phyloP scores from a whole-genome alignment of 768 basidiomycete genomes.

The Pleurotus djamor region DNA sequence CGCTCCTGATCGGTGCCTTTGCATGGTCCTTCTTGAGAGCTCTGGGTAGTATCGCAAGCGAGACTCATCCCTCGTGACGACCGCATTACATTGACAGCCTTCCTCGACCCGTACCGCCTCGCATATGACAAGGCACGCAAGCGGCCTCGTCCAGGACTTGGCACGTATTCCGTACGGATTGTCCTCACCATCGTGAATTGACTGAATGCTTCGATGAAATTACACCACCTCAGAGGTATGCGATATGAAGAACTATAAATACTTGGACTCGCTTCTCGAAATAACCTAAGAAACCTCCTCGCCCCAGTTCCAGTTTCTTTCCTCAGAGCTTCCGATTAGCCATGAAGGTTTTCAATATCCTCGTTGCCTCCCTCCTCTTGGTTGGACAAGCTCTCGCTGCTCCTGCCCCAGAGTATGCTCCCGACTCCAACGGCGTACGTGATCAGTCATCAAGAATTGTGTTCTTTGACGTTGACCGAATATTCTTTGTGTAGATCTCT shows the following conservation, averaged over 20 bases:
- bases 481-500: neutral
- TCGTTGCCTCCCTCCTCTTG: slow-evolving; percentile 2
- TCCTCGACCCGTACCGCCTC: neutral
- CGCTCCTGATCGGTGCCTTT: no score
- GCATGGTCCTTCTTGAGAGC: no score
- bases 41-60: no score
- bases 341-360: slow-evolving; percentile 7
- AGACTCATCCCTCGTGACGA: neutral
- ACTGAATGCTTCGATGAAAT: no score
- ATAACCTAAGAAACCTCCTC: neutral
- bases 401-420: neutral
- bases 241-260: neutral
- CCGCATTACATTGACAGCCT: neutral
- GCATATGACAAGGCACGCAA: neutral
- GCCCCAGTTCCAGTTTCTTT: neutral
- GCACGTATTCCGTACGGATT: neutral
- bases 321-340: neutral
- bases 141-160: neutral
- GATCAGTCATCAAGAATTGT: neutral
- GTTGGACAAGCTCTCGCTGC: slow-evolving; percentile 2
- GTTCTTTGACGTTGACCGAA: neutral
- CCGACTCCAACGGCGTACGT: neutral
- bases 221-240: neutral
- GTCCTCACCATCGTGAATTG: no score
- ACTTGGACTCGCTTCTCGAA: neutral